Evolutionary conservation across 768 basidiomycete species (phyloP).

Genomic region (Leccinum subtestaceum): DNA sequence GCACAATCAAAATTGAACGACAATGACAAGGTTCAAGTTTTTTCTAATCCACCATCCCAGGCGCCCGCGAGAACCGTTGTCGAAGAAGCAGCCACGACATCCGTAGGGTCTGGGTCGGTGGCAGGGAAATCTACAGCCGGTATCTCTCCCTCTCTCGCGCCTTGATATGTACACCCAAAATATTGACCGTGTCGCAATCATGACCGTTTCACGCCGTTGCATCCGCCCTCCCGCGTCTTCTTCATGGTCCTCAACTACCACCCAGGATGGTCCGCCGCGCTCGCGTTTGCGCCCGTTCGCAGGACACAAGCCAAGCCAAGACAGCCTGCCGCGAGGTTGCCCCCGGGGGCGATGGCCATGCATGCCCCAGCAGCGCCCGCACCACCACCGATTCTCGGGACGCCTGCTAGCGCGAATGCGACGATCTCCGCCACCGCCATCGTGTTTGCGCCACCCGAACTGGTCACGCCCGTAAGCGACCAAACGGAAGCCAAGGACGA

Average conservation of each 20-base stretch:
- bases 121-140: conserved; percentile 52
- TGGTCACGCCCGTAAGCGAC: conserved; percentile 35
- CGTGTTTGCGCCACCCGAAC: conserved; percentile 65
- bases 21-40: conserved; percentile 10
- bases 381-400: conserved; percentile 32
- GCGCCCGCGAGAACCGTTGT: conserved; percentile 25
- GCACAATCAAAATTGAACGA: conserved; percentile 22
- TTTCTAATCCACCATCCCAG: conserved; percentile 17
- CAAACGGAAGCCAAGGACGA: conserved; percentile 29
- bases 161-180: conserved; percentile 33
- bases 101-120: conserved; percentile 30
- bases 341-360: conserved; percentile 57
- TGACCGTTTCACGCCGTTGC: conserved; percentile 26
- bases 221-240: background rate
- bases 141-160: conserved; percentile 48
- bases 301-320: conserved; percentile 63
- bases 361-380: conserved; percentile 36
- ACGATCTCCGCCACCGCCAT: conserved; percentile 57
- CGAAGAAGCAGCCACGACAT: conserved; percentile 26
- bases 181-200: conserved; percentile 38
- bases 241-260: background rate
- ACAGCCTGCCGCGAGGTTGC: conserved; percentile 32
- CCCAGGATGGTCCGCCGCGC: conserved; percentile 83
- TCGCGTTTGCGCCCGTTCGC: conserved; percentile 84
- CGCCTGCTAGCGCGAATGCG: conserved; percentile 26